Percentiles rank a stretch among this genome's conserved stretches.
These are phyloP conservation scores for Tuber melanosporum DNA, from an alignment of 495 filamentous ascomycete genomes.

Conservation along the genomic window DNA sequence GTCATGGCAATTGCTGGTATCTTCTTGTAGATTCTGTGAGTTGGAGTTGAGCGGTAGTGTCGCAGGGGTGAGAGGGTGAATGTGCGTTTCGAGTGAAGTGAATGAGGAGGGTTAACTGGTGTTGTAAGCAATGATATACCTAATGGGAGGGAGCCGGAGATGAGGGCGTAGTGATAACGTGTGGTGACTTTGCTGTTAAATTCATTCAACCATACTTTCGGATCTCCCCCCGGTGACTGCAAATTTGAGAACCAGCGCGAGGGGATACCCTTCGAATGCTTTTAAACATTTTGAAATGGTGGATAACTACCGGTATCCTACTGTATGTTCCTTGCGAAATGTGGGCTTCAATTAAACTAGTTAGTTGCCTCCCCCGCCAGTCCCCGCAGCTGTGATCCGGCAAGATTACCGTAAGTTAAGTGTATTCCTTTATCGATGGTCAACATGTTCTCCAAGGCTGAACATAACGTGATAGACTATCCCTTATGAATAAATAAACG, in stretches of 20 bases:
- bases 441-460: not conserved
- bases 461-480: not conserved
- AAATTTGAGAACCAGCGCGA: not conserved
- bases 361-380: not conserved
- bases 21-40: conserved; percentile 31
- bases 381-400: not conserved
- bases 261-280: not conserved
- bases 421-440: not conserved
- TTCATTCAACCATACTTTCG: not conserved
- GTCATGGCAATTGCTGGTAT: conserved; percentile 40
- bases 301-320: not conserved
- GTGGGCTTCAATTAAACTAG: not conserved
- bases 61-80: conserved; percentile 9
- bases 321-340: not conserved
- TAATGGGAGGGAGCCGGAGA: not conserved
- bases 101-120: conserved; percentile 11
- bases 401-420: not conserved
- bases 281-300: not conserved
- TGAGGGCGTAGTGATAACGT: not conserved
- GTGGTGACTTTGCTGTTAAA: not conserved
- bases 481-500: not conserved
- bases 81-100: conserved; percentile 14
- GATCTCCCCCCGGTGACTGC: not conserved
- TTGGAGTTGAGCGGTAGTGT: not conserved
- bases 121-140: not conserved